Evolutionary conservation across 306 rosid genomes (phyloP), one percentile per base, ranked within the genome.

Genomic region (Vicia villosa): DNA sequence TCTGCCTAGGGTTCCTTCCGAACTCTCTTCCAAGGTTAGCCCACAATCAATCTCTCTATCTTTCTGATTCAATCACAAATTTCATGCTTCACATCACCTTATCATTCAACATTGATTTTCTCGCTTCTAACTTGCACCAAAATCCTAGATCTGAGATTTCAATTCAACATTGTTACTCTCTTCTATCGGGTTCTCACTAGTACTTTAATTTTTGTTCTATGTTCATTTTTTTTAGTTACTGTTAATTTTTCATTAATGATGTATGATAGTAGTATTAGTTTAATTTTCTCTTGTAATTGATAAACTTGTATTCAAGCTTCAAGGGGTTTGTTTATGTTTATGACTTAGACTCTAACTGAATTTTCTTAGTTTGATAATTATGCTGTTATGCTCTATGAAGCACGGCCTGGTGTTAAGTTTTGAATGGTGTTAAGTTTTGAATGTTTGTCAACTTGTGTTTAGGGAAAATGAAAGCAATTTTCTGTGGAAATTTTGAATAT

Each of bases 401-500:
- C 36, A 32, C 36, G 36, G 8, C n/a, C n/a, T n/a, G 75, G 49
- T 10, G 37, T 38, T 54, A 8, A 62, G 15, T 41, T 21, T 46
- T 34, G 36, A 57, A 17, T 77, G 75, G 49, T 10, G 37, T 38
- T 54, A 8, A 62, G 15, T 41, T 21, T 46, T 34, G 36, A 57
- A 17, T 77, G 56, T 64, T 68, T 69, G 56, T 75, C 4, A 70
- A 67, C 11, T 22, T 59, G 58, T 72, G 72, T 64, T 20, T 86
- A 87, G 95, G 80, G 64, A 82, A 83, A 76, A 89, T 95, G 99
- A 89, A 76, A 88, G 92, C 97, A 0, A 87, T 95, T 36, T 95
- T 95, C 83, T 89, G 96, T 64, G 99, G 97, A 52, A 91, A 95
- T 77, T 91, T 95, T 64, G 97, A 91, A 74, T 86, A 89, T 79